Conservation (phyloP, 495 filamentous ascomycete genomes). For the Aspergillus affinis region DNA sequence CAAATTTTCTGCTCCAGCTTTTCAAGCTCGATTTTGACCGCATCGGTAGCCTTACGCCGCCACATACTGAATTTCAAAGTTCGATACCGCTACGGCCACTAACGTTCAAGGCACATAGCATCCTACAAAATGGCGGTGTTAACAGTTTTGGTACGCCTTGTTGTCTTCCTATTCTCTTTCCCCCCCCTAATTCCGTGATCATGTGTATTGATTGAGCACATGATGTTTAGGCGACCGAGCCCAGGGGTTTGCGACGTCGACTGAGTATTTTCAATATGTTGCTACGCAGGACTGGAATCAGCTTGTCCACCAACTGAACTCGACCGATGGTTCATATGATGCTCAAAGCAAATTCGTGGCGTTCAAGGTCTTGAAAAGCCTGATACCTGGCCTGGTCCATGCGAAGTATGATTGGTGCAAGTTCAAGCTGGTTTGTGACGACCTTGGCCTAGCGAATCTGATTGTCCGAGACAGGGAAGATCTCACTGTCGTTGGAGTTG, state of each 20-base stretch:
- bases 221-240: constrained; percentile 30
- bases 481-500: constrained; percentile 33
- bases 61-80: constrained; percentile 13
- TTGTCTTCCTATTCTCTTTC: background rate
- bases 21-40: constrained; percentile 27
- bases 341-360: constrained; percentile 25
- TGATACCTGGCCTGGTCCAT: constrained; percentile 27
- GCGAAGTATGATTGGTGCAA: constrained; percentile 25
- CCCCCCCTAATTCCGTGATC: constrained; percentile 2
- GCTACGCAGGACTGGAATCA: constrained; percentile 33
- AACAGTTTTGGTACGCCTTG: constrained; percentile 29
- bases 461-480: constrained; percentile 31
- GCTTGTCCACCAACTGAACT: constrained; percentile 35
- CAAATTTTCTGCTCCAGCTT: constrained; percentile 30
- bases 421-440: constrained; percentile 40
- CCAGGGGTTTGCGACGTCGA: constrained; percentile 29
- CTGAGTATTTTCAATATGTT: constrained; percentile 35
- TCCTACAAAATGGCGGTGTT: constrained; percentile 34
- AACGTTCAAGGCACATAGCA: constrained; percentile 33
- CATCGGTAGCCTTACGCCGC: constrained; percentile 22
- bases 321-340: constrained; percentile 20
- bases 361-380: constrained; percentile 25
- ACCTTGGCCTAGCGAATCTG: constrained; percentile 36
- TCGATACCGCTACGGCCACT: constrained; percentile 21
- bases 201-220: constrained; percentile 6